Evolutionary conservation across 2,329 filamentous ascomycete species (phyloP), one percentile per base, ranked within the genome.

Genomic region (Clonostachys byssicola): DNA sequence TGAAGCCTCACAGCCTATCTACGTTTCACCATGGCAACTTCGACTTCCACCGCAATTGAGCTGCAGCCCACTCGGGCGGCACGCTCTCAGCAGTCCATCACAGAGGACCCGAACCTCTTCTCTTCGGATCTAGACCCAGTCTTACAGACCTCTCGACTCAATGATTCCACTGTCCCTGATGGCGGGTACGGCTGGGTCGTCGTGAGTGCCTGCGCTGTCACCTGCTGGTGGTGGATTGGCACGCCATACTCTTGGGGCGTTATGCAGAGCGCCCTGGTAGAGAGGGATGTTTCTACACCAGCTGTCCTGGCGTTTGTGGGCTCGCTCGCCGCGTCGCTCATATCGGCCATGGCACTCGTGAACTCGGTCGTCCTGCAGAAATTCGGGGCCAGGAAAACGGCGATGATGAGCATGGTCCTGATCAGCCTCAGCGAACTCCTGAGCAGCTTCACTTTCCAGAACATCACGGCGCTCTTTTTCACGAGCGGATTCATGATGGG

Each of bases 241-340:
- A 77, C 72, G 1, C 70, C 70, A 8, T 81, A 81, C 55, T 72
- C 71, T 51, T 85, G 81, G 80, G 82, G 81, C 20, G 71, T 86
- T 1, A 64, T 84, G 42, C 81, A 86, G 60, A 69, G 70, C 5
- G 79, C 73, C 0, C 68, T 85, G 2, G 72, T 82, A 4, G 61
- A 73, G 34, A 62, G 72, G 10, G 65, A 67, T 0, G 61, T 81
- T 1, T 70, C 70, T 1, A 68, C 70, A 0, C 67, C 78, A 0
- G 74, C 74, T 1, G 80, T 75, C 1, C 64, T 85, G 18, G 74
- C 78, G 3, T 85, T 83, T 51, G 75, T 85, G 4, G 81, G 80
- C 3, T 78, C 74, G 1, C 54, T 84, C 12, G 66, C 70, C 9
- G 64, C 74, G 2, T 71, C 76, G 0, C 68, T 74, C 47, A 73